Evolutionary conservation across 1,284 basidiomycete genomes (phyloP), one percentile per base, ranked within the genome.

Genomic region (Pholiota adiposa): DNA sequence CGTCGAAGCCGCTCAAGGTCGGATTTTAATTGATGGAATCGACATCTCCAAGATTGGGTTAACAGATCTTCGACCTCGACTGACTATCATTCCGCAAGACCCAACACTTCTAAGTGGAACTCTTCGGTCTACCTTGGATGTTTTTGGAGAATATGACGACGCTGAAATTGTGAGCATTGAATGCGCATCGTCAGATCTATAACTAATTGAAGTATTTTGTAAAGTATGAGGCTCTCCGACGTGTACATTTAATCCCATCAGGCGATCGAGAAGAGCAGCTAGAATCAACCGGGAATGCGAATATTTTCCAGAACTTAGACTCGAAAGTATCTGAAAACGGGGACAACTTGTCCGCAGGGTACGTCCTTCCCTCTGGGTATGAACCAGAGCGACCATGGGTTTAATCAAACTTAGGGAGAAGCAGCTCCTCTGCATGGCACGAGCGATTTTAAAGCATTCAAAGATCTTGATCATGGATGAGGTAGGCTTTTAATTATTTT

Each of bases 31-130:
- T 54, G 97, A 98, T 74, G 93, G 84, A n/a, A 67, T 96, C 23
- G 93, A 97, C 67, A 96, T 96, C 57, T 80, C 92, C 36, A 84
- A 84, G 65, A 86, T 97, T 62, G 94, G 95, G n/a, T 77, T 97
- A n/a, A 65, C 90, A 0, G 94, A 97, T 72, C 81, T 99, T 56
- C 84, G 97, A 43, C 86, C 86, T 72, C 85, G 80, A 60, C 79
- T 97, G 61, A 96, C 94, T 3, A 97, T 99, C 72, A 98, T 99
- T 59, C 96, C 97, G 65, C 96, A 95, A 86, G 93, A 96, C 70
- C 94, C 94, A 0, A 94, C 90, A 0, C 95, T 98, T 69, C 74
- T 97, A 55, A 94, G 90, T 59, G 95, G 94, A 18, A 93, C 87
- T 1, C 66, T 97, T 19, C 84, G 95, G n/a, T 90, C 91, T 0